Conservation (phyloP, 164 flowering plant species). For the Pachysandra terminalis region DNA sequence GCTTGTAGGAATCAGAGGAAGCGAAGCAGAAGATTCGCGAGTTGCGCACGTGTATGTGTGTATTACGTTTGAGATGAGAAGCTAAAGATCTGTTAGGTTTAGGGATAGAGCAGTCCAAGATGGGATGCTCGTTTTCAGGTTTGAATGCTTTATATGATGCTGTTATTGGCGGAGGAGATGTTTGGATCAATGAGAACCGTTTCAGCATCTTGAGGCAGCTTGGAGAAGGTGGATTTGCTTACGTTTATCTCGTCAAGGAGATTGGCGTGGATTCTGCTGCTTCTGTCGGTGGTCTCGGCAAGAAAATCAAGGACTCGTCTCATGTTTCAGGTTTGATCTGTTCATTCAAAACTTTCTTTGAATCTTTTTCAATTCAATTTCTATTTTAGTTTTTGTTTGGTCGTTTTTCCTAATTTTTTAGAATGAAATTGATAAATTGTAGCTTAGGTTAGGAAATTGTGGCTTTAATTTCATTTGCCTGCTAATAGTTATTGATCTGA, state of each 20-base stretch:
- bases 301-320: slow-evolving; percentile 75
- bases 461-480: no score
- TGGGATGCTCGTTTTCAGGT: slow-evolving; percentile 98
- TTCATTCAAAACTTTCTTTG: no score
- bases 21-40: no score
- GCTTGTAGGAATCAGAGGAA: no score
- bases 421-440: no score
- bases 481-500: no score
- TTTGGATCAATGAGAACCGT: slow-evolving; percentile 97
- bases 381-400: no score
- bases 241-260: slow-evolving; percentile 80
- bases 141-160: slow-evolving; percentile 89
- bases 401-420: no score
- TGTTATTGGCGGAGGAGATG: slow-evolving; percentile 90
- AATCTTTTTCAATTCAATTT: no score
- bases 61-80: neutral
- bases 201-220: slow-evolving; percentile 85
- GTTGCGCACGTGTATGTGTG: no score
- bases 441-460: no score
- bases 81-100: neutral
- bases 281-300: slow-evolving; percentile 33
- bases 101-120: slow-evolving; percentile 15
- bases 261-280: slow-evolving; percentile 41
- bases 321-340: slow-evolving; percentile 61
- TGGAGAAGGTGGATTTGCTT: slow-evolving; percentile 95